Evolutionary conservation across 2,329 filamentous ascomycete genomes (phyloP).

Genomic region (Aspergillus pseudotamarii): DNA sequence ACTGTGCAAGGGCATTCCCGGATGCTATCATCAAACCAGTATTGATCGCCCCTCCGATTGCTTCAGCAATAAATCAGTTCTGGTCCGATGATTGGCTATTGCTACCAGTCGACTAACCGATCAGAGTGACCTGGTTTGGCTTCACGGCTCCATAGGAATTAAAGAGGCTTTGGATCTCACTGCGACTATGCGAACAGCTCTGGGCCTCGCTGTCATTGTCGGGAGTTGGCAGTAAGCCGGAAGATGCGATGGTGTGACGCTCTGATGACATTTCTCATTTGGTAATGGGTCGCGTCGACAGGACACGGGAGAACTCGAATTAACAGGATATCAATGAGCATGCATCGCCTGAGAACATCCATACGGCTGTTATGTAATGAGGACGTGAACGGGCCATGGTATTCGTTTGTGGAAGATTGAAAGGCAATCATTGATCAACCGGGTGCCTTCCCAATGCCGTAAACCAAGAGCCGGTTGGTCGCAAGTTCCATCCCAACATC

Average conservation of each 20-base stretch:
- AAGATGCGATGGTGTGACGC: neutral
- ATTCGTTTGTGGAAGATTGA: neutral
- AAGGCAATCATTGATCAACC: neutral
- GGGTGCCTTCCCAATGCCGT: neutral
- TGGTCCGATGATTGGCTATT: neutral
- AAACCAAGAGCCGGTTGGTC: neutral
- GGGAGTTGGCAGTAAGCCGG: neutral
- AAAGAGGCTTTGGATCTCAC: neutral
- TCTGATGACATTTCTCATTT: neutral
- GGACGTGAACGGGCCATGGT: neutral
- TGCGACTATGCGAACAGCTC: neutral
- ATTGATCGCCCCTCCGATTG: constrained; percentile 48
- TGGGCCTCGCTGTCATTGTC: neutral
- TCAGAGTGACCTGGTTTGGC: constrained; percentile 14
- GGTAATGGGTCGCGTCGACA: neutral
- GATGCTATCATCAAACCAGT: constrained; percentile 47
- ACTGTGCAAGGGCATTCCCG: constrained; percentile 41
- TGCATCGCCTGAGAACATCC: neutral
- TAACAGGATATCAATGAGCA: neutral
- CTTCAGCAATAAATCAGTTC: constrained; percentile 15
- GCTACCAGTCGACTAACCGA: constrained; percentile 20
- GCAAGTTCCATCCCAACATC: no score
- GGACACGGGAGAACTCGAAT: neutral
- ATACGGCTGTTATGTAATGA: neutral
- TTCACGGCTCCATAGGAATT: constrained; percentile 9